phyloP scores from a whole-genome alignment of 2,329 filamentous ascomycete species.

The Colletotrichum horii region DNA sequence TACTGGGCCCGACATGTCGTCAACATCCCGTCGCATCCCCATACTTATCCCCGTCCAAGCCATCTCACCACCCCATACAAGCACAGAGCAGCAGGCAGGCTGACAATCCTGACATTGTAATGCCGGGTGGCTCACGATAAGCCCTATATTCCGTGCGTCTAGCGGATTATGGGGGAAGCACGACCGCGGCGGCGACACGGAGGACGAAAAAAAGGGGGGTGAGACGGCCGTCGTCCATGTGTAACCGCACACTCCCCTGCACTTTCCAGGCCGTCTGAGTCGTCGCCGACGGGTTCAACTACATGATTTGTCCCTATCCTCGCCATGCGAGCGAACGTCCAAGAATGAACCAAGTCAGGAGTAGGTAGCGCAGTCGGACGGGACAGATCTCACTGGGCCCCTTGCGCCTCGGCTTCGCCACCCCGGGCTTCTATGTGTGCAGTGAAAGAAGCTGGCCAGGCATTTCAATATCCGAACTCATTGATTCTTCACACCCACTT shows the following conservation, averaged over 20 bases:
- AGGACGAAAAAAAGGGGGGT: background rate
- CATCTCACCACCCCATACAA: background rate
- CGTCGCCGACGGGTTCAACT: background rate
- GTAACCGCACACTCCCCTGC: slow-evolving; percentile 5
- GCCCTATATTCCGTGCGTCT: slow-evolving; percentile 13
- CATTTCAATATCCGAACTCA: background rate
- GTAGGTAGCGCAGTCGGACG: background rate
- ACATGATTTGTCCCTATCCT: background rate
- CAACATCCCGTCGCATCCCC: background rate
- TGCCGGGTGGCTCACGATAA: slow-evolving; percentile 5
- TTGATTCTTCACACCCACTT: background rate
- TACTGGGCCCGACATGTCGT: background rate
- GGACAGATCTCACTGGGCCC: background rate
- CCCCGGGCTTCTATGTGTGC: background rate
- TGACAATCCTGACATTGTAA: background rate
- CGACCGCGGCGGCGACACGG: background rate
- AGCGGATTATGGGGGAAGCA: slow-evolving; percentile 7
- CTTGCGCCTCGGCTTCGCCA: slow-evolving; percentile 17
- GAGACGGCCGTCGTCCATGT: slow-evolving; percentile 18
- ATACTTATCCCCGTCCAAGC: background rate
- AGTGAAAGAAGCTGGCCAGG: background rate
- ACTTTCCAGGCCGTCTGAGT: slow-evolving; percentile 1
- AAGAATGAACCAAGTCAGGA: background rate
- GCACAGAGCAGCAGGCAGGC: background rate
- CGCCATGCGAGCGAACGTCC: background rate